A percentile compares a stretch with the other conserved stretches of the same genome.
Conservation (phyloP, 2,329 filamentous ascomycete genomes). For the Hymenoscyphus linearis region DNA sequence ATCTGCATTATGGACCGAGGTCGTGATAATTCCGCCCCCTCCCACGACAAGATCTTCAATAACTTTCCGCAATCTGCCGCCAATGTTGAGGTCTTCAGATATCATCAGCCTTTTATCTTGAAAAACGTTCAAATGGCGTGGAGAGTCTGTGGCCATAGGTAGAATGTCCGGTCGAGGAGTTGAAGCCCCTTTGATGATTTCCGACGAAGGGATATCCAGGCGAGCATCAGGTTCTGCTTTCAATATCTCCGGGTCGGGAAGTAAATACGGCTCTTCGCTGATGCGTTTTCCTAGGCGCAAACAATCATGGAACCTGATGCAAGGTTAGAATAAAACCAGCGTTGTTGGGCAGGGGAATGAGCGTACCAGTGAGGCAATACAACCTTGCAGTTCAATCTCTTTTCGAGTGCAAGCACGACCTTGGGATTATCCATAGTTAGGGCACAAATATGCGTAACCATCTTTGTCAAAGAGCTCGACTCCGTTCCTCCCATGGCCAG, state of each 20-base stretch:
- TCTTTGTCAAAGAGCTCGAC: conserved; percentile 61
- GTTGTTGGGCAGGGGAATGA: background rate
- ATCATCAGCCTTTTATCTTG: conserved; percentile 72
- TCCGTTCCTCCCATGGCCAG: conserved; percentile 85
- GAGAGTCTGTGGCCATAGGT: conserved; percentile 39
- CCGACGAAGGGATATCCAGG: conserved; percentile 51
- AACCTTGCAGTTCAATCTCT: conserved; percentile 68
- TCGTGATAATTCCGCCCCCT: conserved; percentile 66
- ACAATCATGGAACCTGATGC: conserved; percentile 85
- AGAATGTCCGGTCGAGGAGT: conserved; percentile 41
- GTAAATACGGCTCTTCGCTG: conserved; percentile 76
- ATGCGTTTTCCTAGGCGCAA: conserved; percentile 89
- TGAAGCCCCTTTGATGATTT: conserved; percentile 63
- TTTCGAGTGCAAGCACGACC: conserved; percentile 56
- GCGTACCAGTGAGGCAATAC: conserved; percentile 85
- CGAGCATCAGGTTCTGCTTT: conserved; percentile 49
- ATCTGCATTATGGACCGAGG: conserved; percentile 63
- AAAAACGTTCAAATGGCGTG: conserved; percentile 67
- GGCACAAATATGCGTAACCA: conserved; percentile 86
- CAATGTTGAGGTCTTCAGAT: conserved; percentile 67
- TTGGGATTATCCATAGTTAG: conserved; percentile 70
- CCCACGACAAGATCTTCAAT: conserved; percentile 65
- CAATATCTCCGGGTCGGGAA: conserved; percentile 85
- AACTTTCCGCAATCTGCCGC: conserved; percentile 57
- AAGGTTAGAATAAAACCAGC: conserved; percentile 24